Percentiles rank a stretch among this genome's conserved stretches.
Evolutionary conservation across 768 basidiomycete genomes (phyloP).

Genomic region (Agaricus sinodeliciosus): DNA sequence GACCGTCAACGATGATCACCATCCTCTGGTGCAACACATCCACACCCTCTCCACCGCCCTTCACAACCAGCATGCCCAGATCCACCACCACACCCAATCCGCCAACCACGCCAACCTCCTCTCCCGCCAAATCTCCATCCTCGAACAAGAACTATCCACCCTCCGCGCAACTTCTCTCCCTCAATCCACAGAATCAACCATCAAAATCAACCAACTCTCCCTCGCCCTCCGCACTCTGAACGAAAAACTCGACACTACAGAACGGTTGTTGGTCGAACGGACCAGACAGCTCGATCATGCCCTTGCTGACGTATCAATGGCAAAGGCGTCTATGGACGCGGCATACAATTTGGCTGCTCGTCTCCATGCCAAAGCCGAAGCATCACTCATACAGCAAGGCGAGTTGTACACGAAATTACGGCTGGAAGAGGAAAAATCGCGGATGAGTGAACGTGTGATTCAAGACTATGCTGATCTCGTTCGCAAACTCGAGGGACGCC

Average conservation of each 20-base stretch:
- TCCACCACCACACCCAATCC: conserved; percentile 54
- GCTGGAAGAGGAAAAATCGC: conserved; percentile 48
- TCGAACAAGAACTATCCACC: conserved; percentile 47
- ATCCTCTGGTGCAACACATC: conserved; percentile 5
- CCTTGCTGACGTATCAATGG: conserved; percentile 36
- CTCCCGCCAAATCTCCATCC: conserved; percentile 51
- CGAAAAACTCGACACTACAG: conserved; percentile 60
- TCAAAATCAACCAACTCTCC: conserved; percentile 47
- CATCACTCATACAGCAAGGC: conserved; percentile 39
- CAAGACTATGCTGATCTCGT: conserved; percentile 75
- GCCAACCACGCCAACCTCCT: conserved; percentile 39
- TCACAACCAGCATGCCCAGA: conserved; percentile 40
- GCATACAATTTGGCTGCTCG: conserved; percentile 52
- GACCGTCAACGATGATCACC: background rate
- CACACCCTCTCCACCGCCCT: background rate
- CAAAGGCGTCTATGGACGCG: conserved; percentile 35
- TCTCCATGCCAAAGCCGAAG: conserved; percentile 50
- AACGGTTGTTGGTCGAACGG: conserved; percentile 43
- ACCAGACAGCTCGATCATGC: conserved; percentile 40
- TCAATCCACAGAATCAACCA: conserved; percentile 19
- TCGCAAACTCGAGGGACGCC: conserved; percentile 45
- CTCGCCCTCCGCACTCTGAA: conserved; percentile 62
- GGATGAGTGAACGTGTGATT: conserved; percentile 59
- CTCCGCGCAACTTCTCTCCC: conserved; percentile 43
- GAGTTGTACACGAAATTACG: conserved; percentile 39